phyloP scores from a whole-genome alignment of 2,329 filamentous ascomycete species.

The Alternaria panax region DNA sequence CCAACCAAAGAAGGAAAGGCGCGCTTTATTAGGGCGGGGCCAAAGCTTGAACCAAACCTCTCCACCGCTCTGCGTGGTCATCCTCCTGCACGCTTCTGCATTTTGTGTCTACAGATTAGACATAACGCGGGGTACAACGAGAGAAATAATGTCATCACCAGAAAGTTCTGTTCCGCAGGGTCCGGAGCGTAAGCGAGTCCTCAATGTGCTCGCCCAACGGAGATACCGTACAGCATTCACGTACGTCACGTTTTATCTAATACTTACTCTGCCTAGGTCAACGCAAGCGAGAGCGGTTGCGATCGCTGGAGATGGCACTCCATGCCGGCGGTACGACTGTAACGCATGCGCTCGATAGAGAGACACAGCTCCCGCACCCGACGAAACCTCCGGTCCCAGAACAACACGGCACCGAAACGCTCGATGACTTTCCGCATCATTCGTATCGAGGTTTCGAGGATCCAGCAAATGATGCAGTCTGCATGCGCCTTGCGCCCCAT shows the following conservation, averaged over 20 bases:
- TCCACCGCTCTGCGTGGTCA: neutral
- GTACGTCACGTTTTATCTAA: neutral
- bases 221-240: slow-evolving; percentile 6
- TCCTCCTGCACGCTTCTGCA: neutral
- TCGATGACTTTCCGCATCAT: neutral
- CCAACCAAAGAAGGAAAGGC: neutral
- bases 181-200: neutral
- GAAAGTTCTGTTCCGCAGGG: neutral
- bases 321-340: neutral
- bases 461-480: neutral
- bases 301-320: neutral
- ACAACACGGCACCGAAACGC: neutral
- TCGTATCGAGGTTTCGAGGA: neutral
- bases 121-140: neutral
- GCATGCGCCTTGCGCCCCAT: neutral
- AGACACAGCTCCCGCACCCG: neutral
- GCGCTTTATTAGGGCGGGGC: neutral
- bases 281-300: neutral
- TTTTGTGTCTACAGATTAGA: neutral
- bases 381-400: neutral
- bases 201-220: slow-evolving; percentile 6
- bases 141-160: neutral
- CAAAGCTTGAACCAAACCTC: neutral
- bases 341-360: neutral
- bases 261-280: neutral